Evolutionary conservation across 208 protist genomes (phyloP), one percentile per base, ranked within the genome.

Genomic region (Blastocrithidia nonstop): DNA sequence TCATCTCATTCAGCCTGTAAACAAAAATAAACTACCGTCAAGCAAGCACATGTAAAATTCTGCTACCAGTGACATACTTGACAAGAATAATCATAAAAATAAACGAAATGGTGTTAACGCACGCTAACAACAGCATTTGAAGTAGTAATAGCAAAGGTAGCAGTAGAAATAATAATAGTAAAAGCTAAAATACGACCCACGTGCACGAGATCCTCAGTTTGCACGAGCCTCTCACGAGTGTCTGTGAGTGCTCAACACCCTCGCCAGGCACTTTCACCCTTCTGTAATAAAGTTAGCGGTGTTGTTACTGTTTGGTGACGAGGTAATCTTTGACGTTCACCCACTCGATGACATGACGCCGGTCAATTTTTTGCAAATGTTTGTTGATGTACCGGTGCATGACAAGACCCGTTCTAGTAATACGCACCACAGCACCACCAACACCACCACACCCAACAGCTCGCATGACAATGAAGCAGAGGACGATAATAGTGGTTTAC

Each of bases 301-400:
- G 24, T 61, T 87, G 54, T 59, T 94, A 6, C 59, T 89, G 29
- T 84, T 88, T 46, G 66, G 73, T 28, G 78, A 94, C 51, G 78
- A 89, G 28, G 75, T 89, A 38, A 68, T 87, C 41, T 90, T 90
- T 54, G 80, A 88, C 49, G 65, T 66, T 29, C 80, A 94, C 53
- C 85, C 85, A 11, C 65, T 94, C n/a, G 85, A 94, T 47, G 85
- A 91, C 50, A 79, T 94, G 56, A 89, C 81, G 0, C 48, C 75
- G 31, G 45, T 65, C 19, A 88, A 91, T 54, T 94, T 94, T 54
- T 56, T 89, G 13, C 65, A 86, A 42, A 88, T 91, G 73, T 91
- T 91, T 45, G 80, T 91, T 1, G 80, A 94, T 43, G 78, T 73
- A 19, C 88, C 80, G 67, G 23, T 42, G 23, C 51, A 61, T 13